Conservation (phyloP, 2,329 filamentous ascomycete genomes). For the Penicillium aurantiogriseum region DNA sequence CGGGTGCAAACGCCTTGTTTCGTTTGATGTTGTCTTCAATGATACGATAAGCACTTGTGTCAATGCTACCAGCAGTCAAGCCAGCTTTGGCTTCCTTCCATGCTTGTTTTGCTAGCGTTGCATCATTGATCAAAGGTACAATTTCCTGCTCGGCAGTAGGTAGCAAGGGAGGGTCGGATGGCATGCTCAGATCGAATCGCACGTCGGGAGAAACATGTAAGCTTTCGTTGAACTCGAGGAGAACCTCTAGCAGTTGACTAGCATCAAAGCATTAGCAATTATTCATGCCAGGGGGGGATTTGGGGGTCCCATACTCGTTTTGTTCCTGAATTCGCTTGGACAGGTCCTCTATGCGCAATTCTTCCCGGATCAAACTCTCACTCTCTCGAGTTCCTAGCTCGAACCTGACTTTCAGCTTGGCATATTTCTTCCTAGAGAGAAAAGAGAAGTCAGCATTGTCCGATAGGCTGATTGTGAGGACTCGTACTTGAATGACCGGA, state of each 20-base stretch:
- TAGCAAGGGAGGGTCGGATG: constrained; percentile 48
- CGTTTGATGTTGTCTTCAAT: constrained; percentile 42
- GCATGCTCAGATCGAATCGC: constrained; percentile 66
- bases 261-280: constrained; percentile 13
- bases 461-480: not conserved
- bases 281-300: not conserved
- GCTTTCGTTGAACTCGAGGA: constrained; percentile 85
- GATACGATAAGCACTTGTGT: constrained; percentile 35
- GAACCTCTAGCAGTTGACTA: constrained; percentile 83
- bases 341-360: constrained; percentile 75
- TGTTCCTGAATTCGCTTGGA: constrained; percentile 83
- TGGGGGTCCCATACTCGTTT: constrained; percentile 69
- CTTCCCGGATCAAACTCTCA: constrained; percentile 64
- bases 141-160: constrained; percentile 44
- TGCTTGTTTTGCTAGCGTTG: constrained; percentile 33
- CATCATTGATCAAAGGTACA: constrained; percentile 34
- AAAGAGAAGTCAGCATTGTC: constrained; percentile 15
- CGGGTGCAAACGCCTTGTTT: constrained; percentile 41
- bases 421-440: constrained; percentile 75
- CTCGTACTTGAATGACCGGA: constrained; percentile 65
- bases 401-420: constrained; percentile 78
- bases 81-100: constrained; percentile 42
- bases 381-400: constrained; percentile 75
- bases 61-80: constrained; percentile 38
- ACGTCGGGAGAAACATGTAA: constrained; percentile 72